Evolutionary conservation across 2,329 filamentous ascomycete genomes (phyloP).

Genomic region (Xylariaceae sp.): DNA sequence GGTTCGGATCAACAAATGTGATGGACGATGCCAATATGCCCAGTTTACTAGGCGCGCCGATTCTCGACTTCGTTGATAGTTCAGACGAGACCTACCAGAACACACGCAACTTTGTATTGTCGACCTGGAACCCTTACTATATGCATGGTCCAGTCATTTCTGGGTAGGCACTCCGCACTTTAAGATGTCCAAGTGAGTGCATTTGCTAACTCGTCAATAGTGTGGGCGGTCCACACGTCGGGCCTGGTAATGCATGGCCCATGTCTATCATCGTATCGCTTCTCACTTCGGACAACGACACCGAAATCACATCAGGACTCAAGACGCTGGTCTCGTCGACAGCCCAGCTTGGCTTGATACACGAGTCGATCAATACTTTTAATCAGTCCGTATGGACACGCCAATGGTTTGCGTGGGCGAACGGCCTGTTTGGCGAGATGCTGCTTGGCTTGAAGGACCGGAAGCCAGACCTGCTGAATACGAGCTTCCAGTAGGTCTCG

Average conservation of each 20-base stretch:
- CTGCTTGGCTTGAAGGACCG: constrained; percentile 56
- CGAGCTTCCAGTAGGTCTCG: constrained; percentile 44
- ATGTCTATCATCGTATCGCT: constrained; percentile 81
- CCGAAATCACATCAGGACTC: constrained; percentile 36
- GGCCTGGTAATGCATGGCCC: constrained; percentile 76
- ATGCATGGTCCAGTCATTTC: constrained; percentile 52
- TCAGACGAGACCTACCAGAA: constrained; percentile 65
- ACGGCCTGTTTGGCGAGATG: constrained; percentile 36
- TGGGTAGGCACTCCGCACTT: constrained; percentile 36
- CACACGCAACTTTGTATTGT: constrained; percentile 72
- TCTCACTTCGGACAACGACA: constrained; percentile 54
- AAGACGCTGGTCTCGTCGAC: constrained; percentile 32
- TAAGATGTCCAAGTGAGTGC: background rate
- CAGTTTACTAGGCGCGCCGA: constrained; percentile 53
- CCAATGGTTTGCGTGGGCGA: constrained; percentile 40
- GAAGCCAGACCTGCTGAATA: constrained; percentile 63
- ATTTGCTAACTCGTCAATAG: constrained; percentile 16
- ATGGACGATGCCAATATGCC: constrained; percentile 65
- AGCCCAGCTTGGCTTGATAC: constrained; percentile 37
- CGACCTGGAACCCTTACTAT: constrained; percentile 71
- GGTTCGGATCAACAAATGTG: constrained; percentile 56
- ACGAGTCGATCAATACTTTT: constrained; percentile 41
- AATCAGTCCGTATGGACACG: constrained; percentile 37
- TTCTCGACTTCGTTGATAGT: constrained; percentile 47
- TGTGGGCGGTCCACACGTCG: constrained; percentile 52